Evolutionary conservation across 805 yeast species (phyloP).

Genomic region (Jamesozyma rosinii): DNA sequence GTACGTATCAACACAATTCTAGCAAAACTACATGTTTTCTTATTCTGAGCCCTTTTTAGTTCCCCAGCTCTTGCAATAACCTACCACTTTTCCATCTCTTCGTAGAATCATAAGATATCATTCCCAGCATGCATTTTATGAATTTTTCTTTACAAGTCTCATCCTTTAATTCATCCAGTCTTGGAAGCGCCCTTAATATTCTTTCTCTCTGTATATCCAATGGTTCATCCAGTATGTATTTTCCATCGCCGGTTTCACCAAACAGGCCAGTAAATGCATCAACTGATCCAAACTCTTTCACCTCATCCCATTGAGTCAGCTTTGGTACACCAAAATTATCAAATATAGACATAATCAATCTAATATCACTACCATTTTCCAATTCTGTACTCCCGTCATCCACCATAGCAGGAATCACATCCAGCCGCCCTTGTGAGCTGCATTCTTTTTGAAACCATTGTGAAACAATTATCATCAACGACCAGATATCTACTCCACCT

Average conservation of each 20-base stretch:
- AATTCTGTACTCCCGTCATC: constrained; percentile 21
- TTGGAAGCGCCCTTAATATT: constrained; percentile 16
- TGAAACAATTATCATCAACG: constrained; percentile 51
- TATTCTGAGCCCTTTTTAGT: neutral
- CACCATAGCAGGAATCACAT: constrained; percentile 20
- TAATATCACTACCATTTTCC: constrained; percentile 45
- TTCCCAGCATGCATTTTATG: constrained; percentile 34
- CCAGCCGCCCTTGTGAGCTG: neutral
- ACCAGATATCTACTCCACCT: constrained; percentile 61
- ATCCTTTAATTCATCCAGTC: constrained; percentile 12
- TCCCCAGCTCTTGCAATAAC: constrained; percentile 8
- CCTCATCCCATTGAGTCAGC: constrained; percentile 35
- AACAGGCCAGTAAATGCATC: constrained; percentile 30
- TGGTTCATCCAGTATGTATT: constrained; percentile 12
- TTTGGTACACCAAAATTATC: constrained; percentile 55
- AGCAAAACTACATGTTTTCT: neutral
- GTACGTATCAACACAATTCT: neutral
- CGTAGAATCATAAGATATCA: constrained; percentile 40
- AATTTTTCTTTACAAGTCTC: constrained; percentile 6
- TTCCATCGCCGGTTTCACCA: constrained; percentile 23
- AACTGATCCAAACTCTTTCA: constrained; percentile 21
- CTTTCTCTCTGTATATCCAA: constrained; percentile 7
- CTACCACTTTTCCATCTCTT: constrained; percentile 24
- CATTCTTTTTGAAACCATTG: constrained; percentile 37
- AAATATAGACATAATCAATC: constrained; percentile 48